These are phyloP conservation scores for Casuarina cunninghamiana DNA, from an alignment of 306 rosid genomes.

Conservation along the genomic window DNA sequence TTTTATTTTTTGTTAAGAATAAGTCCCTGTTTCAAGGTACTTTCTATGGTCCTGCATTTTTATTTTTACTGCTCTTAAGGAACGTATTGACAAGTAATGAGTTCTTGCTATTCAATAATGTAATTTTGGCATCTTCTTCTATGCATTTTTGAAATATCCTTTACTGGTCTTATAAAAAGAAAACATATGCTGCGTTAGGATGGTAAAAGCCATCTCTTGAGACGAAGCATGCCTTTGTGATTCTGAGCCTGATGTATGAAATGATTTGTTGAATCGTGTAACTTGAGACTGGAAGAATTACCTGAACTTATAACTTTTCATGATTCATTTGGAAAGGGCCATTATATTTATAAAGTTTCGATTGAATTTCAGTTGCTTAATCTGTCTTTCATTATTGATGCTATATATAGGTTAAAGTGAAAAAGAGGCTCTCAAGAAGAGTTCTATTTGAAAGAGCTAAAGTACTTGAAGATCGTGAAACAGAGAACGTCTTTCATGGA, in stretches of 20 bases:
- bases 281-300: neutral
- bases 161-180: neutral
- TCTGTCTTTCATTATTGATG: conserved; percentile 5
- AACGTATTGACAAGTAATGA: neutral
- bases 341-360: neutral
- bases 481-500: conserved; percentile 58
- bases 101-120: neutral
- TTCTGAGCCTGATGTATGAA: neutral
- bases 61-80: neutral
- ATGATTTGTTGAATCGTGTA: neutral
- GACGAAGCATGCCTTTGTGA: neutral
- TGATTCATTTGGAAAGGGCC: neutral
- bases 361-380: neutral
- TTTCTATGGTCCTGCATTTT: neutral
- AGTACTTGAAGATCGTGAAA: conserved; percentile 49
- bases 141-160: neutral
- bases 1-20: too few relatives aligned
- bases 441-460: conserved; percentile 65
- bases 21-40: neutral
- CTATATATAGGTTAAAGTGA: conserved; percentile 59
- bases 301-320: neutral
- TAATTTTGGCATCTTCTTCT: neutral
- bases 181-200: neutral
- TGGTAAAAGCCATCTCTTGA: neutral
- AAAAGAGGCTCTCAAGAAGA: conserved; percentile 65